These are phyloP conservation scores for Penicillium paneum DNA, from an alignment of 2,329 filamentous ascomycete species.

Conservation along the genomic window DNA sequence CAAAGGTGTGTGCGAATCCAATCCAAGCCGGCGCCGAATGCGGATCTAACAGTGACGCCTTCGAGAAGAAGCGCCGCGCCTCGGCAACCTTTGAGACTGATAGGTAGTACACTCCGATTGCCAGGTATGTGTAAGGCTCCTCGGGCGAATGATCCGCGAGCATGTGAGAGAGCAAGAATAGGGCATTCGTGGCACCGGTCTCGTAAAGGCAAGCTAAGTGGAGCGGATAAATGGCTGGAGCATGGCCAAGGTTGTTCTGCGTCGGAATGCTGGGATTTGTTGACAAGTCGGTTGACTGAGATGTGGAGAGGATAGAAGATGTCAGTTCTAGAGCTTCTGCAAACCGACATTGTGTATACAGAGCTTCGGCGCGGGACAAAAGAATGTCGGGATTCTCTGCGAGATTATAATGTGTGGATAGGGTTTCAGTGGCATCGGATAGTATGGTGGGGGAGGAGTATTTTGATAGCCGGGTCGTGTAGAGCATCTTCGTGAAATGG, in stretches of 20 bases:
- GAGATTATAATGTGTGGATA: constrained; percentile 91
- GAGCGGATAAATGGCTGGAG: constrained; percentile 69
- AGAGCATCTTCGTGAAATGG: constrained; percentile 92
- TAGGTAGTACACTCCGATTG: constrained; percentile 93
- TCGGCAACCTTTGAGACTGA: constrained; percentile 85
- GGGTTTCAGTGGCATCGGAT: constrained; percentile 78
- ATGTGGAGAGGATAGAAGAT: constrained; percentile 72
- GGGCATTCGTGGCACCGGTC: constrained; percentile 76
- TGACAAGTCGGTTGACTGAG: constrained; percentile 75
- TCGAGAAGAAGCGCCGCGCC: constrained; percentile 92
- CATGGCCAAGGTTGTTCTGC: constrained; percentile 43
- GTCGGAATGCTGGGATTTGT: constrained; percentile 29
- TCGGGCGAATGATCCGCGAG: constrained; percentile 87
- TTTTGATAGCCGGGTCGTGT: constrained; percentile 91
- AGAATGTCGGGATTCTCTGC: constrained; percentile 83
- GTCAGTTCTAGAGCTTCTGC: constrained; percentile 82
- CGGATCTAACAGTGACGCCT: constrained; percentile 94
- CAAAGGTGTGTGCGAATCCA: constrained; percentile 96
- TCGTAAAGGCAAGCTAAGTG: constrained; percentile 91
- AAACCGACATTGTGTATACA: constrained; percentile 94
- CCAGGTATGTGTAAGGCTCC: constrained; percentile 88
- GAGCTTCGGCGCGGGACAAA: constrained; percentile 80
- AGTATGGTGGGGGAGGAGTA: constrained; percentile 85
- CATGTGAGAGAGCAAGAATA: constrained; percentile 90
- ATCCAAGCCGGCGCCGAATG: constrained; percentile 99